Base-by-base conservation (phyloP, 345 rosid genomes). In the Syzygium jambos region DNA sequence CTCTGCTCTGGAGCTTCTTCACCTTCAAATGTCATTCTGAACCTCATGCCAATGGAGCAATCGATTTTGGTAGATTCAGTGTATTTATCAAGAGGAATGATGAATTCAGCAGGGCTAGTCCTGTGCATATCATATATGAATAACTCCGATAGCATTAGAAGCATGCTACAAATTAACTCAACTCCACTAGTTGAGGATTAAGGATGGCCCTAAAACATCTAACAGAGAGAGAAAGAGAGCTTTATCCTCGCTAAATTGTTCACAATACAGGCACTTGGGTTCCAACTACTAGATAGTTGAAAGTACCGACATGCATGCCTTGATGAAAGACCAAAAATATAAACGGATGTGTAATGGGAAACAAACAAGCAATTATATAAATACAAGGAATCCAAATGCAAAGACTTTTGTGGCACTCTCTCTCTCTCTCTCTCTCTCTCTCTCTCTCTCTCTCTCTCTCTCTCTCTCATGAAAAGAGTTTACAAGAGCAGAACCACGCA, bases 1-100 rank as follows among this genome's bases (percentile, higher is more conserved):
- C 95, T 93, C 87, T 93, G 95, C 61, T 93, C 96, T 10, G 95
- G 92, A 88, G 92, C 91, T 90, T 93, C 96, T 88, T 90, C 93
- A 78, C 93, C 94, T 86, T 93, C 95, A 88, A 93, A 93, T 86
- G 90, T 91, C 95, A 93, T 93, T 86, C 92, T 93, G 88, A 93
- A 93, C 86, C 95, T 92, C 95, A 91, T 91, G 49, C 95, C 95
- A n/a, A 93, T 90, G 29, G 93, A 87, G 85, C 88, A 91, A 82
- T 92, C 89, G 59, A 82, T 89, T 87, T 89, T 91, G 38, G 57
- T 90, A 82, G 93, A 89, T 83, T 92, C 93, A 88, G 88, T 88
- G 85, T 91, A 93, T 63, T 90, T 92, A 84, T 91, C 93, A 65
- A 88, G 88, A 21, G 94, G 94, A 85, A 93, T 91, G 85, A 92